phyloP scores from a whole-genome alignment of 495 filamentous ascomycete genomes.

The Cercophora samala region DNA sequence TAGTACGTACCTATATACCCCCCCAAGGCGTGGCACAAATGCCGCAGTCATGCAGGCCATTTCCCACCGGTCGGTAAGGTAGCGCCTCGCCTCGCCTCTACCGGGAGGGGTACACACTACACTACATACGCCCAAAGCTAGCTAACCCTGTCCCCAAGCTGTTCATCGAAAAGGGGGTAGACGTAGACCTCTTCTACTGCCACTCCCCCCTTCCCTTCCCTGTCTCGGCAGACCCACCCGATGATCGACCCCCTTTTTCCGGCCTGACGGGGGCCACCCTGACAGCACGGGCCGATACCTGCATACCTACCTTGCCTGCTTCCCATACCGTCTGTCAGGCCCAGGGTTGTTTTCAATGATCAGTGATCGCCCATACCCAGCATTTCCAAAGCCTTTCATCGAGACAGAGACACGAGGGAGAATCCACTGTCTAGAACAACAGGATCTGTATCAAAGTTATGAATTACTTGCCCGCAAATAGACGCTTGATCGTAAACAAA shows the following conservation, averaged over 20 bases:
- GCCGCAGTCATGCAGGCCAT: background rate
- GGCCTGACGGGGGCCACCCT: background rate
- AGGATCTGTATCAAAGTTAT: no score
- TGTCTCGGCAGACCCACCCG: background rate
- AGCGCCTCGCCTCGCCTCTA: background rate
- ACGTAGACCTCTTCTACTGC: background rate
- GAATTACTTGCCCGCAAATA: background rate
- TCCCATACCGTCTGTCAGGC: background rate
- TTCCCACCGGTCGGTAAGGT: background rate
- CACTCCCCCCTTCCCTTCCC: background rate
- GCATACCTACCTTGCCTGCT: background rate
- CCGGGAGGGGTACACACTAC: no score
- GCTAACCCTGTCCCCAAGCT: background rate
- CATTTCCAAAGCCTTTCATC: background rate
- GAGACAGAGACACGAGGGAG: no score
- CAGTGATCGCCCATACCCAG: background rate
- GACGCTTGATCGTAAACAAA: background rate
- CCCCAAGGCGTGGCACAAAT: no score
- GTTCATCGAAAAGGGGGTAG: background rate
- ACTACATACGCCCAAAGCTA: no score
- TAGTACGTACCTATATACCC: no score
- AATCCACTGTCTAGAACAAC: no score
- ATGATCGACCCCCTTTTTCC: background rate
- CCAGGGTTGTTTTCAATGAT: background rate
- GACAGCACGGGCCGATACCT: background rate